These are phyloP conservation scores for Patellifolia procumbens DNA, from an alignment of 179 eudicot genomes.

Conservation along the genomic window DNA sequence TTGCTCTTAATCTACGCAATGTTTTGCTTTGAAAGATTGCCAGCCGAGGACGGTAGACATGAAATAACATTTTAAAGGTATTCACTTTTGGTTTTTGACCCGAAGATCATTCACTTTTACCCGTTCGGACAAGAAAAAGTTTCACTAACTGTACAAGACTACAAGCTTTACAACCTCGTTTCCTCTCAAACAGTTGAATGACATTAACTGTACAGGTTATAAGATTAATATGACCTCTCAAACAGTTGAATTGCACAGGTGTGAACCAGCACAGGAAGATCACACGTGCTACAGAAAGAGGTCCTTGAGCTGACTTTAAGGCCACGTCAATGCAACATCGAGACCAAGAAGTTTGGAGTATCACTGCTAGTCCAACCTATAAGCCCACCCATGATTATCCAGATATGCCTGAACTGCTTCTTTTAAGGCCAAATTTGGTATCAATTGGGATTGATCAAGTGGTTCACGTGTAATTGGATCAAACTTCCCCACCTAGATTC, in stretches of 20 bases:
- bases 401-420: conserved; percentile 76
- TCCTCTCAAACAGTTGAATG: no score
- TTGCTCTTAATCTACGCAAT: no score
- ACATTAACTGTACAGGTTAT: conserved; percentile 26
- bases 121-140: neutral
- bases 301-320: conserved; percentile 19
- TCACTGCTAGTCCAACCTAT: conserved; percentile 42
- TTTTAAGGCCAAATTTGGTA: conserved; percentile 81
- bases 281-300: conserved; percentile 16
- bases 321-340: conserved; percentile 14
- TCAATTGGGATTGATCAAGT: conserved; percentile 51
- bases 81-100: neutral
- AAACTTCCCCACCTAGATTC: conserved; percentile 73
- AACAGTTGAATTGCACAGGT: conserved; percentile 5
- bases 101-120: neutral
- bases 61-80: neutral
- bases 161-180: conserved; percentile 21
- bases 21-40: no score
- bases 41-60: neutral
- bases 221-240: conserved; percentile 2
- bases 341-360: neutral
- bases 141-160: conserved; percentile 31
- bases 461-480: conserved; percentile 78
- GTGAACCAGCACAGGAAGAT: conserved; percentile 14
- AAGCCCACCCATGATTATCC: conserved; percentile 82